Base-by-base conservation (phyloP, 768 basidiomycete genomes). In the Boletus subcaerulescens region DNA sequence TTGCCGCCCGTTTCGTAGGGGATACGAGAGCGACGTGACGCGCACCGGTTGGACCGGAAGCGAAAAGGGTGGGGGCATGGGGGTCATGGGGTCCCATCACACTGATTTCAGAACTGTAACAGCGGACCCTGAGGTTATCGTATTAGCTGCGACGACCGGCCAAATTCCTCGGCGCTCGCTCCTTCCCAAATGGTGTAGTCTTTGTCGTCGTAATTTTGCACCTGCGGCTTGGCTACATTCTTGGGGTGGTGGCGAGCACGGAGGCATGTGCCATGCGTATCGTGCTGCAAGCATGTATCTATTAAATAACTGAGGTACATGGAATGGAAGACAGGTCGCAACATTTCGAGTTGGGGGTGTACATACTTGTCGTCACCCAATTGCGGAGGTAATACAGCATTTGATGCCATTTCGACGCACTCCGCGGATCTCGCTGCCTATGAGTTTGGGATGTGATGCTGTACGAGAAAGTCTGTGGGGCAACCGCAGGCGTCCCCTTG, bases 361-460 rank as follows among this genome's bases (percentile, higher is more conserved):
- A n/a, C n/a, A n/a, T n/a, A 36, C 33, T 18, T 36, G 18, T 43
- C 44, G 53, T 58, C 43, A 52, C 39, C 29, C 43, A 17, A 11
- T 31, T 52, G 45, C 61, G 60, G 60, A 49, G 10, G 52, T 32
- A 55, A 43, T 60, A 60, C 44, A 56, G 50, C 40, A 43, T 48
- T 58, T 15, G 38, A 59, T 26, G 18, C 40, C 44, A 15, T 24
- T 31, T 29, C 0, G 7, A 45, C 9, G 49, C 48, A 40, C 48
- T 62, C 64, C 60, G 64, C 64, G 64, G 64, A 66, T 53, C 56
- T 65, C 26, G 45, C 11, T 48, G 39, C 26, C 18, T 26, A 24
- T 35, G 43, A 36, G 33, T 32, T 45, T 60, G 13, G 49, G 38
- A 52, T 36, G 48, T 29, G 48, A 62, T 55, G 61, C 46, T 43